Conservation (phyloP, 257 asterid species). For the Nicotiana undulata region DNA sequence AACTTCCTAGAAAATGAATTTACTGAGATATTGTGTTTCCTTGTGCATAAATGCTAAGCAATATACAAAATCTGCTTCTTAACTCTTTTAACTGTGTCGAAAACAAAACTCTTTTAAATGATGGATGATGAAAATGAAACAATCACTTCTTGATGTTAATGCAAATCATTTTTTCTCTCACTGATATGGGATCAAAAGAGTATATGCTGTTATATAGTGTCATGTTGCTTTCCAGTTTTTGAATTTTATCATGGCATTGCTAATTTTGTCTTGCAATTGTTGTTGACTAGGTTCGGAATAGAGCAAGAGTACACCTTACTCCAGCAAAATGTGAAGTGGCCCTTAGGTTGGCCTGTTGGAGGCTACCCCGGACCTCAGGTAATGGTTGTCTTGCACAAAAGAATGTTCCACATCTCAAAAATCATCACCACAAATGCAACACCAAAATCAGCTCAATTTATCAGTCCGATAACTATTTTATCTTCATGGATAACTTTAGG, state of each 20-base stretch:
- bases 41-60: background rate
- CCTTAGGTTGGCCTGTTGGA: constrained; percentile 96
- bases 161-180: background rate
- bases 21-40: background rate
- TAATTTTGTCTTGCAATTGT: constrained; percentile 2
- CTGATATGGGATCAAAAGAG: background rate
- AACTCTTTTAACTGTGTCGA: background rate
- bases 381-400: background rate
- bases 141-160: background rate
- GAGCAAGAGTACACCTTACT: constrained; percentile 95
- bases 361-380: constrained; percentile 99
- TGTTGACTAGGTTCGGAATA: constrained; percentile 67
- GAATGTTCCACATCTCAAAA: background rate
- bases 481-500: constrained; percentile 38
- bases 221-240: background rate
- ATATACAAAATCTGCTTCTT: background rate
- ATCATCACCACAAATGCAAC: background rate
- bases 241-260: background rate
- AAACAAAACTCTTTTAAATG: background rate
- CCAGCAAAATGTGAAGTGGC: constrained; percentile 80
- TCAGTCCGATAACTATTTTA: background rate
- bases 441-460: background rate
- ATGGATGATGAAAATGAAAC: background rate
- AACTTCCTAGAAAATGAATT: background rate
- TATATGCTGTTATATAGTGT: background rate